Conservation (phyloP, 495 filamentous ascomycete species). For the Beverwykella pulmonaria region DNA sequence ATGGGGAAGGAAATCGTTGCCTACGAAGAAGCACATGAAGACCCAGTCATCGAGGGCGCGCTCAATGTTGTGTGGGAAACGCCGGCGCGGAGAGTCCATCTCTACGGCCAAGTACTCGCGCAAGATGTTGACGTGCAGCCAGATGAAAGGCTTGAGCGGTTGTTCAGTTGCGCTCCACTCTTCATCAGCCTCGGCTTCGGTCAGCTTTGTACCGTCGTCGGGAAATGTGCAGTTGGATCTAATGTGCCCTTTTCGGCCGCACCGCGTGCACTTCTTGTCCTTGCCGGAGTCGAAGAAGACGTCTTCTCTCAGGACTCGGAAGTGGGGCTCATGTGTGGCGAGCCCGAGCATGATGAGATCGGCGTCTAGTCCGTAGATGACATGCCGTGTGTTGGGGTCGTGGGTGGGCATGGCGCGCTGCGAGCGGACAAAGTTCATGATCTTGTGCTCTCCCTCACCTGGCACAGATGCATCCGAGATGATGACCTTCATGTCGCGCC, state of each 20-base stretch:
- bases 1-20: constrained; percentile 98
- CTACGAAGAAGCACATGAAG: constrained; percentile 99
- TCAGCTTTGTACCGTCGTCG: constrained; percentile 67
- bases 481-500: constrained; percentile 88
- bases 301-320: constrained; percentile 94
- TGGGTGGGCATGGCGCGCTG: constrained; percentile 88
- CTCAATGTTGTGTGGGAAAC: constrained; percentile 85
- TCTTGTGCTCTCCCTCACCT: constrained; percentile 98
- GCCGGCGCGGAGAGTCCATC: constrained; percentile 76
- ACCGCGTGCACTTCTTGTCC: constrained; percentile 76
- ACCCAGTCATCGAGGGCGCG: constrained; percentile 99
- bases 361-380: constrained; percentile 93
- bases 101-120: constrained; percentile 93
- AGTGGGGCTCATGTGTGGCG: constrained; percentile 95
- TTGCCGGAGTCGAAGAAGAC: constrained; percentile 90
- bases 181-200: constrained; percentile 81
- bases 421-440: constrained; percentile 97
- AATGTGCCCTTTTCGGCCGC: constrained; percentile 88
- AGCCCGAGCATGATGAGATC: constrained; percentile 99
- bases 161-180: constrained; percentile 68
- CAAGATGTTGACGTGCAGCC: constrained; percentile 90
- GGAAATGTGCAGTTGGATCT: constrained; percentile 76
- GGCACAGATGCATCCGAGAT: constrained; percentile 98
- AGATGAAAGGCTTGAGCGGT: constrained; percentile 87
- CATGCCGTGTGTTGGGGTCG: constrained; percentile 94